Percentiles rank a stretch among this genome's conserved stretches.
Evolutionary conservation across 2,329 filamentous ascomycete genomes (phyloP).

Genomic region (Drechslerella stenobrocha): DNA sequence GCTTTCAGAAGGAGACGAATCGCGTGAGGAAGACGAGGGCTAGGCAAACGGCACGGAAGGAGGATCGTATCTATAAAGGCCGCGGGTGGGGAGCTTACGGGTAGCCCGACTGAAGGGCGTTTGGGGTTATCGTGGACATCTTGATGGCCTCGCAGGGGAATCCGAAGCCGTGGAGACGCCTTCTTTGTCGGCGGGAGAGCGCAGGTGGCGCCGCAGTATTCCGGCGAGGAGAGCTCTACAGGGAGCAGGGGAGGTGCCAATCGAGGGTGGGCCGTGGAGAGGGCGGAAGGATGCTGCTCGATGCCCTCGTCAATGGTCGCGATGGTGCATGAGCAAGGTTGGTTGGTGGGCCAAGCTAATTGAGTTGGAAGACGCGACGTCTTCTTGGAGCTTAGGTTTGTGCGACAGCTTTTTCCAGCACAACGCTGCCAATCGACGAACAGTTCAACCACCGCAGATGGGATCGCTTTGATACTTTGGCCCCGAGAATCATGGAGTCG

Average conservation of each 20-base stretch:
- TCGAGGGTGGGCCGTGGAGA: conserved; percentile 5
- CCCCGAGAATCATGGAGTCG: conserved; percentile 21
- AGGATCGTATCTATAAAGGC: too few species aligned
- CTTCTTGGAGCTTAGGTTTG: not conserved
- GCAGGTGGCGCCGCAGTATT: not conserved
- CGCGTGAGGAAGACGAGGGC: not conserved
- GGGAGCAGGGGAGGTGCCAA: conserved; percentile 16
- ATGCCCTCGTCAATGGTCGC: not conserved
- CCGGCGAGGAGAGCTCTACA: too few species aligned
- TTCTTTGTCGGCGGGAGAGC: not conserved
- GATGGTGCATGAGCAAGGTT: conserved; percentile 6
- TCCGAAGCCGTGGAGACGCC: conserved; percentile 1
- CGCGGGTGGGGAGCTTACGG: conserved; percentile 19
- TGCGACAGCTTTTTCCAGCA: conserved; percentile 14
- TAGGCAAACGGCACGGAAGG: not conserved
- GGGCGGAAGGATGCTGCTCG: not conserved
- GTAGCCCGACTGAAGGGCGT: conserved; percentile 21
- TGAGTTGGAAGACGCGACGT: conserved; percentile 46
- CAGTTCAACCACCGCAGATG: too few species aligned
- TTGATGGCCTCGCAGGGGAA: not conserved
- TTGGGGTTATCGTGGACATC: conserved; percentile 19
- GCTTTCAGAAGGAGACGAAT: conserved; percentile 4
- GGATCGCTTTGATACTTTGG: conserved; percentile 1
- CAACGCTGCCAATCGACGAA: not conserved
- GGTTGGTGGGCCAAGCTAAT: conserved; percentile 6